Evolutionary conservation across 2,329 filamentous ascomycete species (phyloP), one percentile per base, ranked within the genome.

Genomic region (Pseudogymnoascus sp.): DNA sequence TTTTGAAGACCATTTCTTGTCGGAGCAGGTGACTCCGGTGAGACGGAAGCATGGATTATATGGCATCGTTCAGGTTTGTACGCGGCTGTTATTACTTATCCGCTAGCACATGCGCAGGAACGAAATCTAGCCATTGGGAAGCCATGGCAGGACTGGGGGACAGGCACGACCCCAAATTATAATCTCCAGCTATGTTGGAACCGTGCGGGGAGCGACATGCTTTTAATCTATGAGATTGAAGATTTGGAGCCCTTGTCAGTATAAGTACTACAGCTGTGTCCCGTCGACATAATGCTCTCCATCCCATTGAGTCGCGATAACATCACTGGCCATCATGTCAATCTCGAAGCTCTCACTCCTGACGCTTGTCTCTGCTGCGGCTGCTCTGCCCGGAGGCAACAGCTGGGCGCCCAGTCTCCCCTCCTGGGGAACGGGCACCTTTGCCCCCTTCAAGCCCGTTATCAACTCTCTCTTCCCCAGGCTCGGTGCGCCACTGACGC

Each of bases 401-500:
- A 99, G 80, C 94, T 99, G 99, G 60, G 99, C 89, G 82, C 97
- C 93, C 84, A 88, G 97, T 74, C 91, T 94, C 45, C 88, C 87
- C 67, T 85, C 83, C 3, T 73, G 82, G 2, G 93, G 97, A 2
- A 99, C 83, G 0, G 94, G 99, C 79, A 99, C 78, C 73, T 92
- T 97, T 21, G 94, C 93, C 3, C 94, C 94, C 72, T 99, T 94
- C 60, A 99, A 83, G 49, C 92, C 91, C 62, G 26, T 59, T 31
- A 31, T 67, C 60, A 64, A n/a, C 29, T 63, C 63, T 7, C 52
- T 67, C 11, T 66, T 66, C 60, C 62, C 64, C 8, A 4, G 38
- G 16, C 59, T 52, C 26, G 59, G 61, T 12, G 59, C 59, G 39
- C 61, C 41, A 4, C 59, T 69, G n/a, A 66, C 66, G 8, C 55